phyloP scores from a whole-genome alignment of 1,284 basidiomycete genomes.

The Coniferiporia weirii region DNA sequence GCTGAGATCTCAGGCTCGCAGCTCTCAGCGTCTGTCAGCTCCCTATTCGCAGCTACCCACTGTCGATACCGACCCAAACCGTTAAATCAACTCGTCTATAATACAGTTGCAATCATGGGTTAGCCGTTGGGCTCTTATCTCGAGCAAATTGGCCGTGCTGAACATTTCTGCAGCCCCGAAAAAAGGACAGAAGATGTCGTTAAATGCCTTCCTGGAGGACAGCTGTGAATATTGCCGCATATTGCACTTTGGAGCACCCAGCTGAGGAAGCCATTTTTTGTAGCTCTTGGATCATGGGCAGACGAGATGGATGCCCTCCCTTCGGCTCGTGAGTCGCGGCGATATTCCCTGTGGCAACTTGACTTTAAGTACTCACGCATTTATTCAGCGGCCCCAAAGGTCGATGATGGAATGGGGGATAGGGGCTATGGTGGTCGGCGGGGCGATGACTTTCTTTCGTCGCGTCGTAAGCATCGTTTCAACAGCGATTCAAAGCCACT shows the following conservation, averaged over 20 bases:
- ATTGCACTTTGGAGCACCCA: neutral
- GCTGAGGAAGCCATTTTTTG: conserved; percentile 12
- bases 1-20: neutral
- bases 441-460: conserved; percentile 58
- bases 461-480: conserved; percentile 45
- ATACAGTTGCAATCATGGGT: conserved; percentile 13
- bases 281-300: conserved; percentile 90
- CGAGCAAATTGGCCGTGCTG: neutral
- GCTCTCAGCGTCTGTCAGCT: neutral
- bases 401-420: conserved; percentile 49
- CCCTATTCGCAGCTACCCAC: neutral
- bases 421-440: conserved; percentile 49
- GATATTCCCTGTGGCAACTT: conserved; percentile 12
- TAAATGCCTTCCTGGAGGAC: conserved; percentile 87
- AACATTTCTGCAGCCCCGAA: conserved; percentile 58
- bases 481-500: neutral
- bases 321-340: conserved; percentile 70
- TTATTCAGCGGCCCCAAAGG: conserved; percentile 52
- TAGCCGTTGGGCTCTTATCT: neutral
- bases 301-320: conserved; percentile 92
- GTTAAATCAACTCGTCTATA: neutral
- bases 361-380: conserved; percentile 20
- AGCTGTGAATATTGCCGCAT: conserved; percentile 44
- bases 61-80: neutral
- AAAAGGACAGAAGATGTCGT: conserved; percentile 82